Evolutionary conservation across 371 early-diverging fungal genomes (phyloP).

Genomic region (Homolaphlyctis polyrhiza): DNA sequence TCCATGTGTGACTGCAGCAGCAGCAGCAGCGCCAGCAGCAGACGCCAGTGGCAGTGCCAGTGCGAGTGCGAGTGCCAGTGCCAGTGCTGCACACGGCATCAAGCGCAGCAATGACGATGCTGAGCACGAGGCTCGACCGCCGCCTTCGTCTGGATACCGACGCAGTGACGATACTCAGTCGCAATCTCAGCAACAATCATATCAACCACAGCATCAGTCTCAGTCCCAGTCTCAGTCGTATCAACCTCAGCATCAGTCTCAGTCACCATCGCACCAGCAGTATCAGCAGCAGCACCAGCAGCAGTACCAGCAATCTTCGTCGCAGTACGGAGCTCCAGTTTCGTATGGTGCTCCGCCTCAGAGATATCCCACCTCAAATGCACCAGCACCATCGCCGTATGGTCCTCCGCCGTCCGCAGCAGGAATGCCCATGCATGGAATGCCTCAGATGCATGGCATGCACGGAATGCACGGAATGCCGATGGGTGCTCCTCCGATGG

Average conservation of each 20-base stretch:
- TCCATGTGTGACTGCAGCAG: neutral
- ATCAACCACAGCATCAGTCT: neutral
- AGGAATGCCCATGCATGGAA: no score
- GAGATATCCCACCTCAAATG: no score
- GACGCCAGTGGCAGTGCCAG: neutral
- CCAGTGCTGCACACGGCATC: neutral
- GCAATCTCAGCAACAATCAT: slow-evolving; percentile 23
- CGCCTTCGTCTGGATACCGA: slow-evolving; percentile 22
- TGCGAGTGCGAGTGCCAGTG: neutral
- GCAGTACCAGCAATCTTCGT: neutral
- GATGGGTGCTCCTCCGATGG: no score
- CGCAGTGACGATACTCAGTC: slow-evolving; percentile 36
- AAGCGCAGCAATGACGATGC: slow-evolving; percentile 12
- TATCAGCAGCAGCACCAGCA: slow-evolving; percentile 1
- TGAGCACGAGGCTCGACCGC: slow-evolving; percentile 11
- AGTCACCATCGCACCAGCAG: neutral
- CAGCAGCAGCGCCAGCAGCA: no score
- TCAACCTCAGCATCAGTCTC: neutral
- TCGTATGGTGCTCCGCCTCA: neutral
- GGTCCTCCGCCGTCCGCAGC: no score
- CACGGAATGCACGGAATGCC: no score
- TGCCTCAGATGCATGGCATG: no score
- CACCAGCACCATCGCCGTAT: no score
- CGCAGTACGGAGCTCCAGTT: neutral
- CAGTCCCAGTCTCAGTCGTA: neutral